Base-by-base conservation (phyloP, 192 early-diverging fungal genomes). In the Coemansia sp. region DNA sequence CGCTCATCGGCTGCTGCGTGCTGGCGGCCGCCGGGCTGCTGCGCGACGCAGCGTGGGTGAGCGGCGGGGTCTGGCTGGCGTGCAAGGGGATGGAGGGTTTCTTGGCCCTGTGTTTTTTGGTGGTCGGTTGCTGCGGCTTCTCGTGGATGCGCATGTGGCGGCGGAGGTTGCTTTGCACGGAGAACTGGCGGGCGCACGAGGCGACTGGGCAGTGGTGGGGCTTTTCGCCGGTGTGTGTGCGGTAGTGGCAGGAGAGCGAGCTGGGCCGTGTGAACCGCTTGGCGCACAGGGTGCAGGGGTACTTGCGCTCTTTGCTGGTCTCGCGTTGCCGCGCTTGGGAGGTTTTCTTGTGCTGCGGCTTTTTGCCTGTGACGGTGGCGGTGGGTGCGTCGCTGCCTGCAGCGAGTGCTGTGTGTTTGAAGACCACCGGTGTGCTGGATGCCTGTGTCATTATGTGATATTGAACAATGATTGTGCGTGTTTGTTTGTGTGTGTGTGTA, bases 201-300 rank as follows among this genome's bases (percentile, higher is more conserved):
- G 59, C 60, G 37, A 68, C 71, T 17, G 53, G 42, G 46, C 82
- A 83, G n/a, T 39, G 24, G 50, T 83, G 77, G 1, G 82, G 80
- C 51, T 66, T 62, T 25, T 69, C 62, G 30, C 80, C 82, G 0
- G 82, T 83, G 55, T 83, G 82, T 17, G 59, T 70, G 55, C 61
- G 62, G n/a, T 61, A 48, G 59, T 84, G 82, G 61, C 73, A 77
- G 9, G 73, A 64, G 21, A 77, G 53, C 9, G 73, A 77, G 42
- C 64, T 66, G 8, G 73, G 73, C 4, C 73, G 59, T 0, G 73
- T 77, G 53, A 77, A 77, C 21, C 67, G 59, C 46, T 77, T 77
- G 46, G 53, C 59, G 55, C 73, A 77, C 19, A 65, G 34, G 10
- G 67, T 44, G 59, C 73, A 77, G 9, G 63, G 63, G 34, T 77